phyloP scores from a whole-genome alignment of 495 filamentous ascomycete genomes.

The Annulohypoxylon nitens region DNA sequence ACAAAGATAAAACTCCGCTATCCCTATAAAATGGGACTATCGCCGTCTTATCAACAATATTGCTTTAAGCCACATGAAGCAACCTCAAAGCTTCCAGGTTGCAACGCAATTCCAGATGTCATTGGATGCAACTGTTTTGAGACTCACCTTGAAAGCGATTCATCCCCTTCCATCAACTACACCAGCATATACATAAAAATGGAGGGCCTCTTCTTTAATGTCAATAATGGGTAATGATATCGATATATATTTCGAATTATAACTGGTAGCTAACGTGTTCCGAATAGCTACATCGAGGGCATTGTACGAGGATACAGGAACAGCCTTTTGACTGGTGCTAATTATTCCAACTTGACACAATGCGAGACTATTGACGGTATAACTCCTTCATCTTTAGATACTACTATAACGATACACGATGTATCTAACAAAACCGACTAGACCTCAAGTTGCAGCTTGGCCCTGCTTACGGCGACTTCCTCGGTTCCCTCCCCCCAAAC shows the following conservation, averaged over 20 bases:
- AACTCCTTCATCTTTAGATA: conserved; percentile 34
- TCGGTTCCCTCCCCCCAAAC: conserved; percentile 92
- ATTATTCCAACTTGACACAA: conserved; percentile 96
- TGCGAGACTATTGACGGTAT: conserved; percentile 98
- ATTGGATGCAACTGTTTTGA: conserved; percentile 31
- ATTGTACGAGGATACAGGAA: conserved; percentile 98
- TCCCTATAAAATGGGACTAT: background rate
- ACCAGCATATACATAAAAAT: conserved; percentile 64
- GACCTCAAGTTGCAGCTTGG: conserved; percentile 98
- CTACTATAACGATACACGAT: background rate
- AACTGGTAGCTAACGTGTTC: conserved; percentile 49
- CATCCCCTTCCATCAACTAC: conserved; percentile 50
- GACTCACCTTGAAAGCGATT: conserved; percentile 15
- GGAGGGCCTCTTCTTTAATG: conserved; percentile 97
- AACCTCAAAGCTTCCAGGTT: conserved; percentile 37
- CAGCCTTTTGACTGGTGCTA: conserved; percentile 86
- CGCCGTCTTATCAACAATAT: conserved; percentile 17
- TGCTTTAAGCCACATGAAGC: conserved; percentile 20
- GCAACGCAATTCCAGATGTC: conserved; percentile 25
- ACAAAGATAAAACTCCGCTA: background rate
- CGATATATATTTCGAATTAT: background rate
- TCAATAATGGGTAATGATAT: conserved; percentile 83
- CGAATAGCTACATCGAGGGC: conserved; percentile 88
- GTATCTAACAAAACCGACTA: conserved; percentile 55
- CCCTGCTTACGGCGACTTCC: conserved; percentile 97